Percentiles rank a stretch among this genome's conserved stretches.
Evolutionary conservation across 169 alveolate genomes (phyloP).

Genomic region (Eimeria necatrix): DNA sequence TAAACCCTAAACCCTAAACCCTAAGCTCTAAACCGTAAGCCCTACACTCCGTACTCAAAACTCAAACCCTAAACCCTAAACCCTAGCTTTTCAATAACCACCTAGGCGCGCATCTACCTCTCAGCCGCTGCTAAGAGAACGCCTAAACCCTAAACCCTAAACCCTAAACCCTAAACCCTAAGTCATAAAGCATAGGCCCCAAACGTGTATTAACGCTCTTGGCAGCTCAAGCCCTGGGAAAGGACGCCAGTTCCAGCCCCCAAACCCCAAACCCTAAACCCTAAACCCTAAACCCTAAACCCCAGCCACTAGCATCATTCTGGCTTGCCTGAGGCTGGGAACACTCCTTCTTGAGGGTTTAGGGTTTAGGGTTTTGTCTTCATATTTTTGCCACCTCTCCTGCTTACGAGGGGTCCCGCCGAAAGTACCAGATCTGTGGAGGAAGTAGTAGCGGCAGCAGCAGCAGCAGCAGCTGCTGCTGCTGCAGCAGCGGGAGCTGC

Average conservation of each 20-base stretch:
- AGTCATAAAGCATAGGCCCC: background rate
- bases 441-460: background rate
- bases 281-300: too few relatives aligned
- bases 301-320: too few relatives aligned
- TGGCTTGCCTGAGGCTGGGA: too few relatives aligned
- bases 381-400: too few relatives aligned
- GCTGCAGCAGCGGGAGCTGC: constrained; percentile 13
- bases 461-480: background rate
- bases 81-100: too few relatives aligned
- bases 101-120: background rate
- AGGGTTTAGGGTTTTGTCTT: background rate
- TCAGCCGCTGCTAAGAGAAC: background rate
- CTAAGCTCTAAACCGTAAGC: background rate
- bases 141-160: constrained; percentile 15
- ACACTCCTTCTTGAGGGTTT: background rate
- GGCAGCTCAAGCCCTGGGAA: background rate
- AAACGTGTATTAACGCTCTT: background rate
- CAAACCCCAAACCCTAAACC: background rate
- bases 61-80: too few relatives aligned
- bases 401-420: too few relatives aligned
- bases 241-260: too few relatives aligned
- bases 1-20: background rate
- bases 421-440: too few relatives aligned
- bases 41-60: too few relatives aligned
- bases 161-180: background rate